Evolutionary conservation across 768 basidiomycete species (phyloP).

Genomic region (Tulasnella sp.): DNA sequence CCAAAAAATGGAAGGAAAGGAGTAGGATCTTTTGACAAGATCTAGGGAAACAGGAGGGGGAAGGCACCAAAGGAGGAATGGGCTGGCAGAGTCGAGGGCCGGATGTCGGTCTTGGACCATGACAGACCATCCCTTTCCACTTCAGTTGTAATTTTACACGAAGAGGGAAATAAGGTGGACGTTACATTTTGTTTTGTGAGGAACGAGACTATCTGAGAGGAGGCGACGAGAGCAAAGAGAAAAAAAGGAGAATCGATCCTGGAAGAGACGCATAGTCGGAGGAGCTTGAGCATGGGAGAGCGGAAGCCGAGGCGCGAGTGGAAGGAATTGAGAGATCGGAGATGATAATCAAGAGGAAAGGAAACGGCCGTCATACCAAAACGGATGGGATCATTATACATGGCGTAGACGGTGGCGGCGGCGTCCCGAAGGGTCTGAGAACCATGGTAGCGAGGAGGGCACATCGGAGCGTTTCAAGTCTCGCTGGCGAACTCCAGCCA

Average conservation of each 20-base stretch:
- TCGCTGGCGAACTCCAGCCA: not conserved
- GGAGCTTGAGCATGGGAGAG: constrained; percentile 10
- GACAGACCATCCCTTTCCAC: not conserved
- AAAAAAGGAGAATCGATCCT: not conserved
- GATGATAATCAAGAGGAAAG: not conserved
- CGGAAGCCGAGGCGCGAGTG: not conserved
- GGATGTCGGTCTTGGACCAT: not conserved
- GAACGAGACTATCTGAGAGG: not conserved
- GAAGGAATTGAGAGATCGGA: not conserved
- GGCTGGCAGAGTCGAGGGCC: constrained; percentile 3
- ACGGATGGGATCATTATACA: not conserved
- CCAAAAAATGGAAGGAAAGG: not conserved
- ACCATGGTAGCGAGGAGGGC: not conserved
- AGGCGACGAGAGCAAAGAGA: not conserved
- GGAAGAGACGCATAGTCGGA: not conserved
- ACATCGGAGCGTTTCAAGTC: not conserved
- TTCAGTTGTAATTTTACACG: not conserved
- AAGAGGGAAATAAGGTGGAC: not conserved
- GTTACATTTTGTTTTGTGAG: not conserved
- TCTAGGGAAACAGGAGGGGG: not conserved
- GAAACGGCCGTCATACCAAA: not conserved
- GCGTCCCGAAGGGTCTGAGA: not conserved
- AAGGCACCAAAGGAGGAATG: not conserved
- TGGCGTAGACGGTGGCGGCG: not conserved
- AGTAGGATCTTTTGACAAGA: not conserved